Evolutionary conservation across 2,329 filamentous ascomycete genomes (phyloP).

Genomic region (Cryoendolithus antarcticus): DNA sequence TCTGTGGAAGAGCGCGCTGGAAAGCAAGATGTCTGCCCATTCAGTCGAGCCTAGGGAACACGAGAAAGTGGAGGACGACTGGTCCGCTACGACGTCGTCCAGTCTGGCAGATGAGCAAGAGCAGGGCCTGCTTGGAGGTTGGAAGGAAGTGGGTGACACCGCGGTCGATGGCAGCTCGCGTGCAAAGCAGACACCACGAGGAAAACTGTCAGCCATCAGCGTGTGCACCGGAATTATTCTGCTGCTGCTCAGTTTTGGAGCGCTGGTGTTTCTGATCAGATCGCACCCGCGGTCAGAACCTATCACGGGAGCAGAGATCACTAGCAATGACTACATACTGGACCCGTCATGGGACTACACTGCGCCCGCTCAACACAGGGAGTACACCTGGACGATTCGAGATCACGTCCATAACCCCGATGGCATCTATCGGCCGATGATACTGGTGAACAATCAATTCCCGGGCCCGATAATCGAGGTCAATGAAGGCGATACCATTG

Average conservation of each 20-base stretch:
- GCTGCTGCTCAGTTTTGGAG: no score
- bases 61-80: background rate
- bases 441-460: conserved; percentile 29
- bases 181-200: no score
- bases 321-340: conserved; percentile 44
- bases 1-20: background rate
- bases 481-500: conserved; percentile 52
- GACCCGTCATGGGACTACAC: conserved; percentile 43
- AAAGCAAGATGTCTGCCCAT: background rate
- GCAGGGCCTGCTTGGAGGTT: no score
- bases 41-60: background rate
- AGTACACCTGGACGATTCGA: conserved; percentile 48
- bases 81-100: background rate
- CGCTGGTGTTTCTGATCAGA: no score
- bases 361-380: conserved; percentile 38
- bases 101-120: no score
- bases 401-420: conserved; percentile 50
- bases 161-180: no score
- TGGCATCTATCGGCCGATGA: conserved; percentile 32
- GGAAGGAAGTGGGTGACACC: no score
- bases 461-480: conserved; percentile 29
- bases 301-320: conserved; percentile 6
- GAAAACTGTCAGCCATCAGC: no score
- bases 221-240: no score
- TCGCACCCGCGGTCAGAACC: no score